Percentiles rank a stretch among this genome's conserved stretches.
phyloP scores from a whole-genome alignment of 495 filamentous ascomycete species.

The Letharia columbiana region DNA sequence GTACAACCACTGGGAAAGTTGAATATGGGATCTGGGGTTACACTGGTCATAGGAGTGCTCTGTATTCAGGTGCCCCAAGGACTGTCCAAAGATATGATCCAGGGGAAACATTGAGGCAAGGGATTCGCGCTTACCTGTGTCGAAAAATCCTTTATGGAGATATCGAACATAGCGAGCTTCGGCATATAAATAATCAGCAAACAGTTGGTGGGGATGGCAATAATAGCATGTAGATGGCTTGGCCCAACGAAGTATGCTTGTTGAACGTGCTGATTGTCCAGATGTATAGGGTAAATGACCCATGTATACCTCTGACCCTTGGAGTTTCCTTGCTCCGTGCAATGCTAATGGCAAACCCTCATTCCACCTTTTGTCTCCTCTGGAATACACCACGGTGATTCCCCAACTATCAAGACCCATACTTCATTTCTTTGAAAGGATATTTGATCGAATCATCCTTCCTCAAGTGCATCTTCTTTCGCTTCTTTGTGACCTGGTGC shows the following conservation, averaged over 20 bases:
- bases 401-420: constrained; percentile 14
- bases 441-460: constrained; percentile 76
- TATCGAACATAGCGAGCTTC: not conserved
- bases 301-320: not conserved
- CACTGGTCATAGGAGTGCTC: not conserved
- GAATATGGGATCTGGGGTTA: not conserved
- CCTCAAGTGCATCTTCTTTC: constrained; percentile 74
- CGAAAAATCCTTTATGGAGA: not conserved
- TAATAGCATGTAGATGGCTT: not conserved
- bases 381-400: not conserved
- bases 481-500: constrained; percentile 78
- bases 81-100: not conserved
- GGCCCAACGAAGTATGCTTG: not conserved
- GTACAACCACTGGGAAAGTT: not conserved
- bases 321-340: constrained; percentile 1
- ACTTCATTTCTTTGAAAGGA: constrained; percentile 65
- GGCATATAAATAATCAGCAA: not conserved
- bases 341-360: constrained; percentile 9
- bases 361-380: not conserved
- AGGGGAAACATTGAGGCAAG: not conserved
- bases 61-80: no score
- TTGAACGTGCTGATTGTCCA: not conserved
- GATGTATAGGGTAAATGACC: not conserved
- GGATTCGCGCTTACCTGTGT: not conserved
- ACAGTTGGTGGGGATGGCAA: not conserved